Percentiles rank a stretch among this genome's conserved stretches.
phyloP scores from a whole-genome alignment of 768 basidiomycete genomes.

The Lentinula guzmanii region DNA sequence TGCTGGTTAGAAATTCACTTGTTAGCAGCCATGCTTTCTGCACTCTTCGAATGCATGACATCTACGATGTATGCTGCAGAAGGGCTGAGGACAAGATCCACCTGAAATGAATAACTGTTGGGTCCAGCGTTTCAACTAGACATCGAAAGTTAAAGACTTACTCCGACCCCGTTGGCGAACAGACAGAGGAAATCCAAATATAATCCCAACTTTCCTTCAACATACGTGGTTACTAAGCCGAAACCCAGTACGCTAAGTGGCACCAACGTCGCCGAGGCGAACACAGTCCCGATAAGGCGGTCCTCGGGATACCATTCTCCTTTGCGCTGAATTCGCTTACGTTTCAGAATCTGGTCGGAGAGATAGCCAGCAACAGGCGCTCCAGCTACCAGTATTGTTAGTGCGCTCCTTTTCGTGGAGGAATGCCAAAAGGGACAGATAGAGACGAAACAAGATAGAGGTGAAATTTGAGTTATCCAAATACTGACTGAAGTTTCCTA shows the following conservation, averaged over 20 bases:
- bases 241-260: constrained; percentile 46
- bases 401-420: neutral
- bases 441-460: neutral
- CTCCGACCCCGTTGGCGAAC: constrained; percentile 62
- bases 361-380: constrained; percentile 53
- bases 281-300: constrained; percentile 47
- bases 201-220: constrained; percentile 45
- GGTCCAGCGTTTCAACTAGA: neutral
- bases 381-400: constrained; percentile 35
- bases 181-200: constrained; percentile 45
- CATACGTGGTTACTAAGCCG: constrained; percentile 46
- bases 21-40: constrained; percentile 41
- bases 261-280: constrained; percentile 39
- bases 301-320: constrained; percentile 68
- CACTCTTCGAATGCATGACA: constrained; percentile 40
- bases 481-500: constrained; percentile 52
- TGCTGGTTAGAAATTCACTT: constrained; percentile 20
- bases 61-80: constrained; percentile 42
- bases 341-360: constrained; percentile 48
- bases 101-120: constrained; percentile 25
- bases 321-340: constrained; percentile 40
- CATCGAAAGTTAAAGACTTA: constrained; percentile 20
- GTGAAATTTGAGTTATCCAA: constrained; percentile 7
- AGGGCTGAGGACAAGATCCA: constrained; percentile 46
- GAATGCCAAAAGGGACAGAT: too few relatives aligned